Evolutionary conservation across 805 yeast species (phyloP).

Genomic region (Candida xyloterini): DNA sequence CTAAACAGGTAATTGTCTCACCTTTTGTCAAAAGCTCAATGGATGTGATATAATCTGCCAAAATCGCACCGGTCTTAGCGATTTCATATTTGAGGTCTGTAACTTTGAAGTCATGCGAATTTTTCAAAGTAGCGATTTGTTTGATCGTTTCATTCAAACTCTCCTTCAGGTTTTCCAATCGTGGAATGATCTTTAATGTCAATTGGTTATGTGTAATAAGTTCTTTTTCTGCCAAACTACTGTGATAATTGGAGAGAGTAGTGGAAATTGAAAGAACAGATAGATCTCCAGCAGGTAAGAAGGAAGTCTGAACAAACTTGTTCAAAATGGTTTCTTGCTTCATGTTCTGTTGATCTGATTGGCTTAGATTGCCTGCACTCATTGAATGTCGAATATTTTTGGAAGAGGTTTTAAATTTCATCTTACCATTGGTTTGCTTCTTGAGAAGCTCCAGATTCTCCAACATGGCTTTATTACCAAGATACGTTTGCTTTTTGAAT

Average conservation of each 20-base stretch:
- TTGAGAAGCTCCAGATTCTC: slow-evolving; percentile 38
- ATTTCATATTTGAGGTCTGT: slow-evolving; percentile 58
- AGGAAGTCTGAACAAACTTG: slow-evolving; percentile 49
- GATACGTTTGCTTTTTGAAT: slow-evolving; percentile 46
- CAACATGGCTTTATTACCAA: slow-evolving; percentile 47
- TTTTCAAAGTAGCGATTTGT: slow-evolving; percentile 51
- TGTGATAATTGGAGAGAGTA: slow-evolving; percentile 32
- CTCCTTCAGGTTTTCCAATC: slow-evolving; percentile 53
- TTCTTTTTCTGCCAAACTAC: slow-evolving; percentile 39
- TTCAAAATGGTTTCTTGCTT: slow-evolving; percentile 30
- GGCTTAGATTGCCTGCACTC: slow-evolving; percentile 18
- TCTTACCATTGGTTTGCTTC: slow-evolving; percentile 31
- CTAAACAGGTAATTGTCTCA: slow-evolving; percentile 31
- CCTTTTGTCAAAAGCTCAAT: slow-evolving; percentile 41
- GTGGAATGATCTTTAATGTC: slow-evolving; percentile 47
- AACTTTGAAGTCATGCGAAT: slow-evolving; percentile 50
- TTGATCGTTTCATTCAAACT: slow-evolving; percentile 52
- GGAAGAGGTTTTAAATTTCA: slow-evolving; percentile 24
- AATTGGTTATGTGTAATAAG: slow-evolving; percentile 51
- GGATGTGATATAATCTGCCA: slow-evolving; percentile 46
- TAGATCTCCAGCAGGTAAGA: slow-evolving; percentile 33
- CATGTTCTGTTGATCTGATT: slow-evolving; percentile 20
- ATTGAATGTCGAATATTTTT: slow-evolving; percentile 25
- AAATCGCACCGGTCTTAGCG: slow-evolving; percentile 56
- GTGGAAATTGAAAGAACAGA: slow-evolving; percentile 37